Base-by-base conservation (phyloP, 2,329 filamentous ascomycete genomes). In the Cytospora schulzeri region DNA sequence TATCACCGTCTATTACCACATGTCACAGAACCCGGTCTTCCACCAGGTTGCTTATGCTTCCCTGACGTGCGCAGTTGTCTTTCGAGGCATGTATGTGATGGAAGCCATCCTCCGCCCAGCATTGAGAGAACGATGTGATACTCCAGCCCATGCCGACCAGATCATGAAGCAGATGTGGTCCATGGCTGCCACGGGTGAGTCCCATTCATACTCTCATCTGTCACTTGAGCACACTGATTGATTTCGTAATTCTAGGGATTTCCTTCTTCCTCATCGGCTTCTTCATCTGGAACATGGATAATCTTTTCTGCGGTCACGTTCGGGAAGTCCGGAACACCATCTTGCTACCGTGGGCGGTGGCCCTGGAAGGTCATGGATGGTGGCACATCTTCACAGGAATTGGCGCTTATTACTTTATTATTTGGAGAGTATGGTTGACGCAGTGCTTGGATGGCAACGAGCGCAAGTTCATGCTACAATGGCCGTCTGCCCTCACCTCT, bases 341-440 rank as follows among this genome's bases (percentile, higher is more conserved):
- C 35, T 88, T 90, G 15, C 80, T 96, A 68, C 92, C 92, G 0
- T 95, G 92, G 91, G 90, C 91, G 1, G 81, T 93, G 17, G 67
- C 95, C 8, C 81, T 95, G 0, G 81, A 83, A 66, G 81, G 80
- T 0, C 82, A 84, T 65, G 81, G 78, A 1, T 84, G 82, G 81
- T 84, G 89, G 90, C 91, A 94, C 77, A 72, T 94, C 45, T 88
- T 94, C 83, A 95, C 92, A 0, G 91, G 91, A 15, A 80, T 89
- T 41, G 92, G 92, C 74, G 91, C 91, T 19, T 96, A 96, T 75
- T 90, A 89, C 73, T 92, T 94, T 73, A 92, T 96, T 69, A 80
- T 87, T 17, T 96, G 92, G 91, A 89, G 91, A 4, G 87, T 93
- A 29, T 94, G 91, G 89, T 81, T 95, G 22, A 85, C 91, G 50